A percentile compares a stretch with the other conserved stretches of the same genome.
phyloP scores from a whole-genome alignment of 345 rosid species.

The Murraya koenigii region DNA sequence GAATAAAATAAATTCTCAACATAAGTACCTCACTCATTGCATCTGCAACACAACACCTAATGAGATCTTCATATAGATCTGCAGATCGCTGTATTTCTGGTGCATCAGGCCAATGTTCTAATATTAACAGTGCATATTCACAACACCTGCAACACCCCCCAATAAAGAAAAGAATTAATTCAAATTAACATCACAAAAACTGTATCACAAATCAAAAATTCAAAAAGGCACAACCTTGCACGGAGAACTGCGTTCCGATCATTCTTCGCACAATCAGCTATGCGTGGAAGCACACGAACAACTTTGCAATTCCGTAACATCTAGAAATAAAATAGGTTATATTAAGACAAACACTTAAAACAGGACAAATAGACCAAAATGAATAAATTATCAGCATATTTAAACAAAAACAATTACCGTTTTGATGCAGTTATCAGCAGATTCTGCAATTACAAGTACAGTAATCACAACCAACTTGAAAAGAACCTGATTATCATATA shows the following conservation, averaged over 20 bases:
- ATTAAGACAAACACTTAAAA: constrained; percentile 11
- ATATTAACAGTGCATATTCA: constrained; percentile 89
- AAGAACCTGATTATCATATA: constrained; percentile 79
- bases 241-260: constrained; percentile 89
- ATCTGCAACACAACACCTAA: constrained; percentile 90
- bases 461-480: constrained; percentile 99
- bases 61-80: constrained; percentile 85
- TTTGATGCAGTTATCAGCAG: constrained; percentile 98
- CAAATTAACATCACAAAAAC: constrained; percentile 17
- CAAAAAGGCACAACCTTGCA: constrained; percentile 57
- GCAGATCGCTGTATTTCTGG: constrained; percentile 93
- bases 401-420: constrained; percentile 46
- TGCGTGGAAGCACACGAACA: constrained; percentile 88
- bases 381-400: background rate
- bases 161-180: constrained; percentile 2
- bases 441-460: constrained; percentile 99
- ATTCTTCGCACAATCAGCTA: constrained; percentile 87
- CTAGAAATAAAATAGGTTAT: constrained; percentile 40
- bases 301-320: constrained; percentile 97
- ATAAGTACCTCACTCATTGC: constrained; percentile 96
- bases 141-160: constrained; percentile 63
- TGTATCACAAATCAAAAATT: background rate
- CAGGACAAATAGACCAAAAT: constrained; percentile 7
- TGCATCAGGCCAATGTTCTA: constrained; percentile 98
- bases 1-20: background rate